These are phyloP conservation scores for Astrephomene gubernaculifera DNA, from an alignment of 139 green algal species.

Conservation along the genomic window DNA sequence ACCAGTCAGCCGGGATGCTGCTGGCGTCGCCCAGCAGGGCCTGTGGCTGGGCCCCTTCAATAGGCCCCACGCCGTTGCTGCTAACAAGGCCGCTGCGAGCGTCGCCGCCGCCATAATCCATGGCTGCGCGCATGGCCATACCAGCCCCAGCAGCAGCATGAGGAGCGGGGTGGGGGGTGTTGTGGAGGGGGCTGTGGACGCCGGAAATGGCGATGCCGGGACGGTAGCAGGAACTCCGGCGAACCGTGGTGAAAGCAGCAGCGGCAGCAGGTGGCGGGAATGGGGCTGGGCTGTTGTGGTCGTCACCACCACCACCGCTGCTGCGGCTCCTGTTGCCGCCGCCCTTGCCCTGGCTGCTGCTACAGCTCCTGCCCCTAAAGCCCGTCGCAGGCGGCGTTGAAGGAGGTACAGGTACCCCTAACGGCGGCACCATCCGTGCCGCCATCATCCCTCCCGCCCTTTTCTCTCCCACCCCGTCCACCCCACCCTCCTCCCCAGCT, in stretches of 20 bases:
- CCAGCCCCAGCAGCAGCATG: too few species aligned
- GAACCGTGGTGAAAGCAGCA: too few species aligned
- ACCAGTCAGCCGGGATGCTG: not conserved
- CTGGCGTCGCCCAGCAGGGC: not conserved
- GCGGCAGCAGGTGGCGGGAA: too few species aligned
- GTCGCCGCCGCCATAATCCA: not conserved
- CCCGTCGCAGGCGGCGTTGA: too few species aligned
- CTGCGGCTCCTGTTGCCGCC: not conserved
- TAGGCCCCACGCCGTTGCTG: not conserved
- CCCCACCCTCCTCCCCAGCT: not conserved
- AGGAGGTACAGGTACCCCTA: not conserved
- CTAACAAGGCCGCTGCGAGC: not conserved
- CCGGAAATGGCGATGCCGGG: too few species aligned
- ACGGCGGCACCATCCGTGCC: not conserved
- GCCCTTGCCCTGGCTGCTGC: not conserved
- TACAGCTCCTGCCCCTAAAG: too few species aligned
- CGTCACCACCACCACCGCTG: not conserved
- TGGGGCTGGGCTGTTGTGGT: too few species aligned
- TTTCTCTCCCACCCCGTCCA: not conserved
- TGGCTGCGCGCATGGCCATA: not conserved
- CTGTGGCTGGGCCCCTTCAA: not conserved
- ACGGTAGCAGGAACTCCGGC: not conserved
- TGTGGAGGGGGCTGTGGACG: too few species aligned
- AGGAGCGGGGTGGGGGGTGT: too few species aligned
- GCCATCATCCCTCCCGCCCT: not conserved